phyloP scores from a whole-genome alignment of 768 basidiomycete genomes.

The Termitomyces sp. region DNA sequence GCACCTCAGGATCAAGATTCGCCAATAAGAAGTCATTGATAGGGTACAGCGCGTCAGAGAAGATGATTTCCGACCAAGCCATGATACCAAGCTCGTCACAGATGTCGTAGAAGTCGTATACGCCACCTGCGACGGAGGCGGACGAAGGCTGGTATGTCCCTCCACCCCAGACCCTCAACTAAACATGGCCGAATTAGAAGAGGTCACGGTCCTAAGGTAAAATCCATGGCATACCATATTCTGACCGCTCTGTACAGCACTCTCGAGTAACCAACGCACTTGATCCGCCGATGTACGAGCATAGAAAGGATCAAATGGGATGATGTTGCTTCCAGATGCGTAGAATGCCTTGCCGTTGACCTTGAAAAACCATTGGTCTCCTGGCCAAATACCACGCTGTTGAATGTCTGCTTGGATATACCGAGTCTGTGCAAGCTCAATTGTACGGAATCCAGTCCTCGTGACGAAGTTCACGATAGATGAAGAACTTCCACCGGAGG shows the following conservation, averaged over 20 bases:
- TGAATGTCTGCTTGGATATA: constrained; percentile 42
- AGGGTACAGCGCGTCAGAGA: constrained; percentile 54
- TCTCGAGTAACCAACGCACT: constrained; percentile 54
- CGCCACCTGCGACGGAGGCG: constrained; percentile 35
- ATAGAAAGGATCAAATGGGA: constrained; percentile 62
- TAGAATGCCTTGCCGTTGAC: constrained; percentile 57
- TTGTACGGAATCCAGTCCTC: constrained; percentile 57
- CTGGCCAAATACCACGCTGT: constrained; percentile 49
- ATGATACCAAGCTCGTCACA: constrained; percentile 61
- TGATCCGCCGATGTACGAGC: constrained; percentile 44
- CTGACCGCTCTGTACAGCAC: constrained; percentile 50
- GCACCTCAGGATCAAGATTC: constrained; percentile 50
- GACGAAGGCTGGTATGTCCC: constrained; percentile 49
- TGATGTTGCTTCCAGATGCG: constrained; percentile 52
- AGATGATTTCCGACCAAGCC: constrained; percentile 61
- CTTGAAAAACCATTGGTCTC: constrained; percentile 60
- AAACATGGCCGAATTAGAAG: not conserved
- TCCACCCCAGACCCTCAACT: constrained; percentile 62
- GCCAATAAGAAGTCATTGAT: constrained; percentile 51
- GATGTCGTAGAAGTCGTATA: constrained; percentile 52
- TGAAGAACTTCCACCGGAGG: constrained; percentile 1
- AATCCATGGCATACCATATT: constrained; percentile 46
- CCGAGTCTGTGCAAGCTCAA: constrained; percentile 46
- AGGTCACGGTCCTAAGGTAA: not conserved
- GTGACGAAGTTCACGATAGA: constrained; percentile 33